Conservation (phyloP, 441 rosid species). For the Syzygium syzygioides region DNA sequence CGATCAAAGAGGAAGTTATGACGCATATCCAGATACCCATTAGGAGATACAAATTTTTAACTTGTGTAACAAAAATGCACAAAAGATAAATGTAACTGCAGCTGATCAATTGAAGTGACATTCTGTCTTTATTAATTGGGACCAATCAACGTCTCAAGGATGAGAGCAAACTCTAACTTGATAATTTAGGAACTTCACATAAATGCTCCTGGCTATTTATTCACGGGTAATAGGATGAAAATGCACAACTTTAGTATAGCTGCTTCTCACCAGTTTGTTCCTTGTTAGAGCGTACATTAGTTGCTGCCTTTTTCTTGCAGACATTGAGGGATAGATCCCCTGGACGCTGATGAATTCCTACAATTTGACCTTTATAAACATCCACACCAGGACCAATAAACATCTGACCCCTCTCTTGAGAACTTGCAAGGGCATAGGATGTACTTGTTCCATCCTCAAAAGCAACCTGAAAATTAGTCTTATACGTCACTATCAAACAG, state of each 20-base stretch:
- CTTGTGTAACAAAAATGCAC: not conserved
- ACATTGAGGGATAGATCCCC: constrained; percentile 86
- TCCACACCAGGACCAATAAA: constrained; percentile 76
- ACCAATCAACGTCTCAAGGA: not conserved
- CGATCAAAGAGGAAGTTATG: not conserved
- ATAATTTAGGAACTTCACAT: not conserved
- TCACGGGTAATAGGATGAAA: not conserved
- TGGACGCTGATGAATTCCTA: constrained; percentile 91
- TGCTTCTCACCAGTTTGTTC: constrained; percentile 60
- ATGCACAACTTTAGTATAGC: not conserved
- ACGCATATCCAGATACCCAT: not conserved
- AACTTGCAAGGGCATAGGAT: constrained; percentile 78
- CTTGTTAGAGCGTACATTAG: constrained; percentile 88
- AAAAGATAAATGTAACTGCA: not conserved
- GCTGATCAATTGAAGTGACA: not conserved
- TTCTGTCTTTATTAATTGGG: not conserved
- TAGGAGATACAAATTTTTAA: not conserved
- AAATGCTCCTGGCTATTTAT: not conserved
- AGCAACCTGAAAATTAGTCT: constrained; percentile 63
- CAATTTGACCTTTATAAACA: constrained; percentile 88
- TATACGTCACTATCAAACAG: not conserved
- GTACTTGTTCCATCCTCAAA: constrained; percentile 81
- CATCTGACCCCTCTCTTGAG: constrained; percentile 95
- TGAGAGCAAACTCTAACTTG: not conserved
- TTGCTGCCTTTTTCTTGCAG: constrained; percentile 97